These are phyloP conservation scores for Wallacemonas sp. DNA, from an alignment of 208 protist species.

Conservation along the genomic window DNA sequence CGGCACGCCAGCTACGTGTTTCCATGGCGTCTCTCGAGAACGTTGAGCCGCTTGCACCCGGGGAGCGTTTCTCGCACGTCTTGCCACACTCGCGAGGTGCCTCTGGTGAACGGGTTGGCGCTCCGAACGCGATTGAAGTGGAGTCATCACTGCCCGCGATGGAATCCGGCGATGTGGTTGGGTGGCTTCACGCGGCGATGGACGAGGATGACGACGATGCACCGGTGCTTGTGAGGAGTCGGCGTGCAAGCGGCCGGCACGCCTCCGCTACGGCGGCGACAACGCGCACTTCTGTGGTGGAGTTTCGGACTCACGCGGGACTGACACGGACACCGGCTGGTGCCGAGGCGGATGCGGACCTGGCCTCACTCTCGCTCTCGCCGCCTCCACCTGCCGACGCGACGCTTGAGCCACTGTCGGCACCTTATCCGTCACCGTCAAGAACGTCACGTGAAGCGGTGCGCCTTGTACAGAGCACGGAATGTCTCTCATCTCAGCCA, in stretches of 20 bases:
- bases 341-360: background rate
- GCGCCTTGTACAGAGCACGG: slow-evolving; percentile 2
- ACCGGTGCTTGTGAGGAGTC: slow-evolving; percentile 7
- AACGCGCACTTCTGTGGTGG: no score
- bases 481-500: slow-evolving; percentile 2
- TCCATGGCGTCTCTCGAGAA: background rate
- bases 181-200: background rate
- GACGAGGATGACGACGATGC: background rate
- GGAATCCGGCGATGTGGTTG: background rate
- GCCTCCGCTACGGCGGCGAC: background rate
- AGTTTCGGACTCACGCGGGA: no score
- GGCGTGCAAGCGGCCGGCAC: background rate
- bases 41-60: background rate
- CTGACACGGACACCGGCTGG: background rate
- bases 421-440: background rate
- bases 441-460: background rate
- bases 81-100: background rate
- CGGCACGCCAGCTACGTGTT: background rate
- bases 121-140: no score
- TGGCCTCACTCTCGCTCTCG: background rate
- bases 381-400: background rate
- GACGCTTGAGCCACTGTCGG: background rate
- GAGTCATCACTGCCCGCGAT: no score
- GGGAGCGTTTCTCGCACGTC: slow-evolving; percentile 6
- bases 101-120: no score